phyloP scores from a whole-genome alignment of 177 flowering plant species.

The Vitis hybrid region DNA sequence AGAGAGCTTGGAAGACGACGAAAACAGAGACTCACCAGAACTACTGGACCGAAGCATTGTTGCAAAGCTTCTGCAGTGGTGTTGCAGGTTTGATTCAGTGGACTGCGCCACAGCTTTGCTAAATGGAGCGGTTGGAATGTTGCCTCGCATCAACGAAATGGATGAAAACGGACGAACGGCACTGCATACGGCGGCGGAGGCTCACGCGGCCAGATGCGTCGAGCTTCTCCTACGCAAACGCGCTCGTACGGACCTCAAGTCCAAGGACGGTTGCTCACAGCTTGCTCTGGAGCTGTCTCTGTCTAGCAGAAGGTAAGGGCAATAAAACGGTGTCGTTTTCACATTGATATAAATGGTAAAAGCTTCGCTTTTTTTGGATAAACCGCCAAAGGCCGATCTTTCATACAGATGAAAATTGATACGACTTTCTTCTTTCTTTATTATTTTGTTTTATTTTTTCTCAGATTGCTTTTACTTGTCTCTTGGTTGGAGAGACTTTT shows the following conservation, averaged over 20 bases:
- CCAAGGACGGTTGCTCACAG: constrained; percentile 31
- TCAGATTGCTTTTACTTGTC: neutral
- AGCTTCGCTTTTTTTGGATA: constrained; percentile 5
- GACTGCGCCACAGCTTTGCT: constrained; percentile 45
- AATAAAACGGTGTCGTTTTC: constrained; percentile 11
- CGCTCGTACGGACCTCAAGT: constrained; percentile 48
- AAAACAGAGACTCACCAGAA: constrained; percentile 12
- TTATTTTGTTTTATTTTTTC: neutral
- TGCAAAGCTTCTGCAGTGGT: constrained; percentile 32
- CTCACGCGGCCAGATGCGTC: constrained; percentile 42
- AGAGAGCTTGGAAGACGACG: neutral
- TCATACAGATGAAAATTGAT: neutral
- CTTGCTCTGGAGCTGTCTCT: constrained; percentile 43
- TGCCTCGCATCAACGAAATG: constrained; percentile 34
- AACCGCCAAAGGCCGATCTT: neutral
- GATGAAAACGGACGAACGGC: constrained; percentile 34
- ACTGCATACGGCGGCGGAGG: constrained; percentile 52
- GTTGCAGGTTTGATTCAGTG: constrained; percentile 46
- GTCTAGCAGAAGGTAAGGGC: constrained; percentile 32
- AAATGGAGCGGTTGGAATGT: constrained; percentile 41
- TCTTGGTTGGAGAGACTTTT: neutral
- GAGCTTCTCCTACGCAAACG: constrained; percentile 38
- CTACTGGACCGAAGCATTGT: constrained; percentile 10
- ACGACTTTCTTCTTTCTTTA: neutral
- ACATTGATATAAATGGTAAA: constrained; percentile 6